Evolutionary conservation across 2,329 filamentous ascomycete genomes (phyloP).

Genomic region (Fusarium temperatum): DNA sequence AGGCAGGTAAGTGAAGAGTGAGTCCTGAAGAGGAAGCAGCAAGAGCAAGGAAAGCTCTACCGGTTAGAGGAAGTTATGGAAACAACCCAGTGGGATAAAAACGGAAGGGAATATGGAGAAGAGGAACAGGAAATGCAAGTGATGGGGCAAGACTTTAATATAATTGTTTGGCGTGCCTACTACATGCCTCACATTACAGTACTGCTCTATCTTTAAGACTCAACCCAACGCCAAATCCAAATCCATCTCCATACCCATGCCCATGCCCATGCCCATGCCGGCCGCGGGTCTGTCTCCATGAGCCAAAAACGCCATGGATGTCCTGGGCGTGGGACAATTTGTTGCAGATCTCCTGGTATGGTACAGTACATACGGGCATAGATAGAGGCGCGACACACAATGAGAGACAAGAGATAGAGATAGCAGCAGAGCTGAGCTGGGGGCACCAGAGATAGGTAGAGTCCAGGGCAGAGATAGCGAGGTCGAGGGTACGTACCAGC

Average conservation of each 20-base stretch:
- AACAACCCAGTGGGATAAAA: constrained; percentile 19
- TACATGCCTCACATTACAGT: neutral
- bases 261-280: neutral
- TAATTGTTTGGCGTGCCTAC: constrained; percentile 13
- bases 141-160: constrained; percentile 31
- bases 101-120: constrained; percentile 11
- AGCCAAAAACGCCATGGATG: constrained; percentile 27
- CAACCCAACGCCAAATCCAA: constrained; percentile 6
- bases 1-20: neutral
- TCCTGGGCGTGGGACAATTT: constrained; percentile 21
- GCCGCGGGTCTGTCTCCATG: constrained; percentile 18
- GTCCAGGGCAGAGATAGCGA: constrained; percentile 17
- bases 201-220: neutral
- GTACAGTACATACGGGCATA: neutral
- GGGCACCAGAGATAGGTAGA: constrained; percentile 22
- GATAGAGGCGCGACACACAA: constrained; percentile 26
- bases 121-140: neutral
- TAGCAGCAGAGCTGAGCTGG: constrained; percentile 9
- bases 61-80: constrained; percentile 13
- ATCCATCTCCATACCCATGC: neutral
- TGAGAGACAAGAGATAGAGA: constrained; percentile 22
- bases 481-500: constrained; percentile 5
- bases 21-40: neutral
- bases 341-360: constrained; percentile 25
- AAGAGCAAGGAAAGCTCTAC: constrained; percentile 20